phyloP scores from a whole-genome alignment of 2,329 filamentous ascomycete species.

The Aciculosporium take region DNA sequence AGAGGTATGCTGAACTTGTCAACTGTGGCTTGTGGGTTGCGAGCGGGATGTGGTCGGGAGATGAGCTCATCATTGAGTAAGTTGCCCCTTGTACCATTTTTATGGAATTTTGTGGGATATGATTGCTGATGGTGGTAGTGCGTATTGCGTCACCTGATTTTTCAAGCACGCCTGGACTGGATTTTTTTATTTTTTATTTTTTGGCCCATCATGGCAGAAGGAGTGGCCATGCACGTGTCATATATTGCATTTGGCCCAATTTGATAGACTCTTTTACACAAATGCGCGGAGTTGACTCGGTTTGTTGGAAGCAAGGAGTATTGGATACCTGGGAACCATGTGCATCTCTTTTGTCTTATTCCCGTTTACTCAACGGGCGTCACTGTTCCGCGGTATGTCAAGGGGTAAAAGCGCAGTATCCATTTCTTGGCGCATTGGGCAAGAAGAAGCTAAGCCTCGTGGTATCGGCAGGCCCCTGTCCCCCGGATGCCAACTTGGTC shows the following conservation, averaged over 20 bases:
- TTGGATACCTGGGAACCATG: not conserved
- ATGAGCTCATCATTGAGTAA: slow-evolving; percentile 33
- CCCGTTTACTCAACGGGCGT: not conserved
- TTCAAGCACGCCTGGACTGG: not conserved
- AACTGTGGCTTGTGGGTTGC: slow-evolving; percentile 37
- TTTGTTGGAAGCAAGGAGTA: not conserved
- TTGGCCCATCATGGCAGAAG: not conserved
- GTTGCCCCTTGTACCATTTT: slow-evolving; percentile 6
- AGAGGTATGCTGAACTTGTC: slow-evolving; percentile 32
- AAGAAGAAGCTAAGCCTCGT: too few relatives aligned
- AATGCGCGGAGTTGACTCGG: not conserved
- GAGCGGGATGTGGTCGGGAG: slow-evolving; percentile 31
- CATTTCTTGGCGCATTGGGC: not conserved
- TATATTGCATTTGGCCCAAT: not conserved
- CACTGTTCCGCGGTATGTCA: too few relatives aligned
- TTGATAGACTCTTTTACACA: not conserved
- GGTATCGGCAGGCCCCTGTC: too few relatives aligned
- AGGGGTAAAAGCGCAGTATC: too few relatives aligned
- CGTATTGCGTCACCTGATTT: slow-evolving; percentile 4
- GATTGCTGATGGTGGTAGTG: slow-evolving; percentile 1
- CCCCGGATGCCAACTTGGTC: too few relatives aligned
- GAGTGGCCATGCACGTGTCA: not conserved
- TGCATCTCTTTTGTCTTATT: not conserved
- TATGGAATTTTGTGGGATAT: not conserved
- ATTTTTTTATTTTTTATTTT: not conserved